phyloP scores from a whole-genome alignment of 805 yeast genomes.

The Wickerhamiella siamensis region DNA sequence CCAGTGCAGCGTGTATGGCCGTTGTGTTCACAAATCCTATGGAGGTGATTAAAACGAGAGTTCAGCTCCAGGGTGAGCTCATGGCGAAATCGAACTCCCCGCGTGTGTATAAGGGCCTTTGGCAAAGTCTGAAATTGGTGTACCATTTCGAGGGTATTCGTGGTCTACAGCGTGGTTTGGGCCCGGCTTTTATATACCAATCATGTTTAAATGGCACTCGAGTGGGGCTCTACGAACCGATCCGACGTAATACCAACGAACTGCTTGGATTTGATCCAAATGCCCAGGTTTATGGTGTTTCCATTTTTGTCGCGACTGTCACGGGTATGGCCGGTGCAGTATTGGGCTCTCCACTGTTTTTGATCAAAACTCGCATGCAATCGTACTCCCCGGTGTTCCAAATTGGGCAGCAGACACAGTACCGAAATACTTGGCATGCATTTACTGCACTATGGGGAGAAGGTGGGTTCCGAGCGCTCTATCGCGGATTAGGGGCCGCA shows the following conservation, averaged over 20 bases:
- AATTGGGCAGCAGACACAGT: slow-evolving; percentile 88
- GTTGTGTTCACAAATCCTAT: slow-evolving; percentile 95
- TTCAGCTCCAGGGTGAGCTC: slow-evolving; percentile 94
- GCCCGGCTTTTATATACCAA: slow-evolving; percentile 84
- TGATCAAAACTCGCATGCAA: slow-evolving; percentile 94
- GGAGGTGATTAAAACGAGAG: slow-evolving; percentile 83
- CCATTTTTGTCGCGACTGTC: slow-evolving; percentile 63
- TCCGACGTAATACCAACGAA: slow-evolving; percentile 44
- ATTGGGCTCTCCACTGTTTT: slow-evolving; percentile 79
- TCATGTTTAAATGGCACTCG: slow-evolving; percentile 87
- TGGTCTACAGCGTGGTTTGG: slow-evolving; percentile 80
- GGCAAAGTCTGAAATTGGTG: slow-evolving; percentile 68
- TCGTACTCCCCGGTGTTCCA: slow-evolving; percentile 56
- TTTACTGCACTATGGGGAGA: slow-evolving; percentile 40
- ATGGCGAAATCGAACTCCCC: slow-evolving; percentile 30
- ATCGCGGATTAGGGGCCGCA: slow-evolving; percentile 90
- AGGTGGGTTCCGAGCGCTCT: slow-evolving; percentile 70
- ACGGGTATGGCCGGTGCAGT: slow-evolving; percentile 86
- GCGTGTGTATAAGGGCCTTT: slow-evolving; percentile 61
- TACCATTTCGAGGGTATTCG: slow-evolving; percentile 68
- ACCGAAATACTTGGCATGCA: slow-evolving; percentile 57
- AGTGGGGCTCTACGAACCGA: slow-evolving; percentile 86
- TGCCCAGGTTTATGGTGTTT: slow-evolving; percentile 45
- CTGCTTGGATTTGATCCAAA: slow-evolving; percentile 34
- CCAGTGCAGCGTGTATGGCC: slow-evolving; percentile 92